Base-by-base conservation (phyloP, 2,329 filamentous ascomycete genomes). In the Penicillium digitatum region DNA sequence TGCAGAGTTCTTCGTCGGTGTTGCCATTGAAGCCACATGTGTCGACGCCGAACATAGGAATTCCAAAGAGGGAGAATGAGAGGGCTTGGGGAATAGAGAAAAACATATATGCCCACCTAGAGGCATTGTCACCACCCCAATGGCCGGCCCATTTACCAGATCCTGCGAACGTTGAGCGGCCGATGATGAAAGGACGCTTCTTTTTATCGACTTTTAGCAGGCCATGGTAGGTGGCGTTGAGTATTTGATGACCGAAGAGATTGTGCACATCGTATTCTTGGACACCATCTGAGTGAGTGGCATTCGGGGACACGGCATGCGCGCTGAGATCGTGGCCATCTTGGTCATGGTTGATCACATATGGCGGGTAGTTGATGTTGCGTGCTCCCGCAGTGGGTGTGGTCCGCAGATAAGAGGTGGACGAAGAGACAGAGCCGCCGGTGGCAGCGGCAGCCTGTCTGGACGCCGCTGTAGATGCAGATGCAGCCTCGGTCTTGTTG, bases 201-300 rank as follows among this genome's bases (percentile, higher is more conserved):
- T 75, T 78, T 0, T 87, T 84, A 56, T 84, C 83, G 18, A 89
- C 78, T 2, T 78, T 70, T 3, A 86, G 75, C 31, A 94, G 81
- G 54, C 84, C 88, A 44, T 87, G 76, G 67, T 90, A 90, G 0
- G 90, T 94, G 10, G 88, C 87, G 56, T 88, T 87, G 54, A 90
- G 78, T 61, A 92, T 88, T 69, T 87, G 84, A 64, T 88, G 81
- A 0, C 89, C 89, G 65, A 81, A 93, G 1, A 94, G 74, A 66
- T 89, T 94, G 78, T 95, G 90, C 26, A 89, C 83, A 67, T 95
- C 89, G 67, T 95, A 95, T 68, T 95, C 87, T 38, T 83, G 70
- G 1, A 83, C 78, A 4, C 88, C 89, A 62, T 89, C 87, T 43
- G 82, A 77, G 66, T 94, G 88, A 2, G 87, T 90, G 0, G 89